Base-by-base conservation (phyloP, 2,329 filamentous ascomycete genomes). In the Hortaea werneckii region DNA sequence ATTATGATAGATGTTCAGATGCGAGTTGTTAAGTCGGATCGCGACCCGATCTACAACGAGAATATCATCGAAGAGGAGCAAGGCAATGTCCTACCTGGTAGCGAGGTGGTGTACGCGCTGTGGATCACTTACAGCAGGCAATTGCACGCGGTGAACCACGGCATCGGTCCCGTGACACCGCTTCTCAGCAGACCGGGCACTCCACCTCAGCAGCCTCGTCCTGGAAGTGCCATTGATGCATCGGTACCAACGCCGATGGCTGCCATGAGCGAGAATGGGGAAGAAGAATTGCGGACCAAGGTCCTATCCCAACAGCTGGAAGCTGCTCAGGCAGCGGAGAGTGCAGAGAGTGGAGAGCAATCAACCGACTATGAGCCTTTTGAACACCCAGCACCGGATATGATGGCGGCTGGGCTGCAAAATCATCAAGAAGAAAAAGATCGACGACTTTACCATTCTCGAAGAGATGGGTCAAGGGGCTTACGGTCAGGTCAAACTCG, bases 401-500 rank as follows among this genome's bases (percentile, higher is more conserved):
- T 64, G 38, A 50, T 63, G 29, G 54, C 54, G 29, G 58, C 60
- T 5, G 58, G 58, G 35, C n/a, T 54, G 49, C 41, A 57, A 58
- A 37, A 42, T 55, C 2, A 59, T 62, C 42, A 60, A 56, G 40
- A 95, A 94, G 69, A 92, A 92, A 66, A 82, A 79, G 0, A 96
- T 98, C 53, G 75, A 83, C 44, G 88, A 95, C 62, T 98, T 95
- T 64, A 76, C 82, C 37, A 90, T 98, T 49, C 72, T 98, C 9
- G 92, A 98, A 67, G 92, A 98, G 50, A 96, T 98, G 90, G 92
- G 92, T 4, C 88, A 95, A 67, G 92, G 92, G 37, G 92, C 92
- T 1, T 98, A 98, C 62, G 92, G 92, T 1, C 90, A 98, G 67
- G 92, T 98, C 48, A 98, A 98, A 65, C 76, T 98, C 41, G 90